Evolutionary conservation across 2,329 filamentous ascomycete species (phyloP).

Genomic region (Colletotrichum viniferum): DNA sequence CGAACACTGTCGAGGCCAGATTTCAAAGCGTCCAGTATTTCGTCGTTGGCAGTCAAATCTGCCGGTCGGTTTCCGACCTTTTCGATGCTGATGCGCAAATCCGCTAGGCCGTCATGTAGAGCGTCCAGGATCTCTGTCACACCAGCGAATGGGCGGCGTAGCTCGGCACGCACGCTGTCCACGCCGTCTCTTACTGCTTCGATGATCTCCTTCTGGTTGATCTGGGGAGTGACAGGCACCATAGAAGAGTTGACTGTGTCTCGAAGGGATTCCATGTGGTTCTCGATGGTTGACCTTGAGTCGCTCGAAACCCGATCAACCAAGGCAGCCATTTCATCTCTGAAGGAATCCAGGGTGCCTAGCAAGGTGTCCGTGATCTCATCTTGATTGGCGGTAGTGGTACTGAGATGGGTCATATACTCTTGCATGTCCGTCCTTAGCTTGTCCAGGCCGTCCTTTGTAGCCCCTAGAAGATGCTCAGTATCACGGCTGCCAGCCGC

Average conservation of each 20-base stretch:
- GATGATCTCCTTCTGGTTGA: constrained; percentile 68
- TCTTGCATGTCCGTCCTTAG: constrained; percentile 80
- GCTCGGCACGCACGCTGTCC: constrained; percentile 75
- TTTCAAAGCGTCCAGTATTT: constrained; percentile 87
- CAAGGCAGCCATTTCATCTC: constrained; percentile 70
- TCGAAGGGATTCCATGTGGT: constrained; percentile 82
- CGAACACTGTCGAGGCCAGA: constrained; percentile 78
- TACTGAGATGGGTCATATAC: constrained; percentile 74
- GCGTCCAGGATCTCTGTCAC: constrained; percentile 90
- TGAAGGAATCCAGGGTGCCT: constrained; percentile 69
- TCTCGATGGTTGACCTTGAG: constrained; percentile 74
- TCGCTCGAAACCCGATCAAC: constrained; percentile 51
- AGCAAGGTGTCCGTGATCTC: constrained; percentile 76
- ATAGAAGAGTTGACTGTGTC: constrained; percentile 76
- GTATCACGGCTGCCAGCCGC: constrained; percentile 81
- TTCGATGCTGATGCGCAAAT: constrained; percentile 79
- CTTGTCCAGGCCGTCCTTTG: constrained; percentile 85
- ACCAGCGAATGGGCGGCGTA: constrained; percentile 70
- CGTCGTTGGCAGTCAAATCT: constrained; percentile 84
- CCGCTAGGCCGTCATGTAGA: constrained; percentile 84
- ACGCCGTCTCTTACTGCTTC: constrained; percentile 74
- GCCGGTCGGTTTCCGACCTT: constrained; percentile 77
- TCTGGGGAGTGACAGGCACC: constrained; percentile 60
- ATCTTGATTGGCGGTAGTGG: constrained; percentile 71
- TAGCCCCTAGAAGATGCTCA: constrained; percentile 85